Conservation (phyloP, 129 eudicot species). For the Flaveria bidentis region DNA sequence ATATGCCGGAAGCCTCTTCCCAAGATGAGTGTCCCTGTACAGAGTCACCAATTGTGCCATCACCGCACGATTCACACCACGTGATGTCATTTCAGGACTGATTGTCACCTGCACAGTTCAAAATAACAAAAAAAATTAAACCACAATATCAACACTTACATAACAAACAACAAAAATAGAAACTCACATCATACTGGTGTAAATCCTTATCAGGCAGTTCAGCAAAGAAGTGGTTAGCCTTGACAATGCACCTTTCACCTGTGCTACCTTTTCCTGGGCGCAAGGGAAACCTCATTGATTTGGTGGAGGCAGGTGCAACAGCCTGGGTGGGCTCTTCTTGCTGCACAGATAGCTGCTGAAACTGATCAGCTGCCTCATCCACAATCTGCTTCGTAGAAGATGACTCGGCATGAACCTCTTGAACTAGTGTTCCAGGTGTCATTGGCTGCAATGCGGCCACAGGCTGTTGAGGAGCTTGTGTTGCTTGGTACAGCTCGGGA, state of each 20-base stretch:
- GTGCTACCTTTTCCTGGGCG: conserved; percentile 87
- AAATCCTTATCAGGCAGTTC: conserved; percentile 91
- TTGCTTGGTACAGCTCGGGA: conserved; percentile 99
- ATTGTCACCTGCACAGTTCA: conserved; percentile 64
- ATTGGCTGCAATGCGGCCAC: conserved; percentile 50
- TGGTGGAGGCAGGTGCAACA: conserved; percentile 69
- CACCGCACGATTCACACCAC: conserved; percentile 95
- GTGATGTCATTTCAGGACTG: conserved; percentile 87
- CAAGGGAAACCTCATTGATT: conserved; percentile 75
- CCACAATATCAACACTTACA: background rate
- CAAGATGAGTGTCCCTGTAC: conserved; percentile 80
- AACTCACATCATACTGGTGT: conserved; percentile 88
- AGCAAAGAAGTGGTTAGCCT: conserved; percentile 93
- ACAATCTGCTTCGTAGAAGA: conserved; percentile 41
- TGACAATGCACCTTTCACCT: conserved; percentile 71
- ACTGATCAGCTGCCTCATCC: conserved; percentile 42
- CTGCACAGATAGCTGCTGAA: conserved; percentile 51
- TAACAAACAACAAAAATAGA: background rate
- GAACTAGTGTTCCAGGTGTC: background rate
- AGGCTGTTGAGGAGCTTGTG: conserved; percentile 73
- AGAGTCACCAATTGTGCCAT: conserved; percentile 70
- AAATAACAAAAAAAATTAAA: no score
- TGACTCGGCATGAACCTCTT: conserved; percentile 43
- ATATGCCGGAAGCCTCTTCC: conserved; percentile 89
- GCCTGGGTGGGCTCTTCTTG: conserved; percentile 52